These are phyloP conservation scores for Piper longum DNA, from an alignment of 164 flowering plant genomes.

Conservation along the genomic window DNA sequence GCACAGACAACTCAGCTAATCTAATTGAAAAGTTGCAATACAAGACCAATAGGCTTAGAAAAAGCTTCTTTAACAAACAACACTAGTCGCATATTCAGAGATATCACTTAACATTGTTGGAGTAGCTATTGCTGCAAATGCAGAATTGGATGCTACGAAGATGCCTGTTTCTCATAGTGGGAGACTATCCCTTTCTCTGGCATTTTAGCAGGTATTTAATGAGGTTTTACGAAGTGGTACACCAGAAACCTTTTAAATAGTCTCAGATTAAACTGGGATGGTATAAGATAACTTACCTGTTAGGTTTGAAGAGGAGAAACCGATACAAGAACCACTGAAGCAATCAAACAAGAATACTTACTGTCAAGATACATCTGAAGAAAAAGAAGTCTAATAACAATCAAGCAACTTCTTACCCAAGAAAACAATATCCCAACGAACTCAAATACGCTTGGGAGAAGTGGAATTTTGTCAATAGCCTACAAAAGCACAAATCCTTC, in stretches of 20 bases:
- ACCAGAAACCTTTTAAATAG: background rate
- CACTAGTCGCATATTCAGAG: too few species aligned
- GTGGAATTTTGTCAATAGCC: conserved; percentile 80
- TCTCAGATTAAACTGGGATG: background rate
- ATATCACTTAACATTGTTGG: too few species aligned
- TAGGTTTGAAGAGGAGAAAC: conserved; percentile 79
- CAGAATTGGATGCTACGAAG: too few species aligned
- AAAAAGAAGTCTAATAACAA: background rate
- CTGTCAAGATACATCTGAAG: background rate
- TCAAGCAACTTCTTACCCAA: conserved; percentile 31
- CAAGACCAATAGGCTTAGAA: too few species aligned
- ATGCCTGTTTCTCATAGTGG: too few species aligned
- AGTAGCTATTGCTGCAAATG: too few species aligned
- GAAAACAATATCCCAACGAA: conserved; percentile 67
- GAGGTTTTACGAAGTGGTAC: too few species aligned
- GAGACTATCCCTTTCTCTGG: too few species aligned
- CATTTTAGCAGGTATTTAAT: too few species aligned
- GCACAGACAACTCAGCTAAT: too few species aligned
- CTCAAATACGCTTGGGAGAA: conserved; percentile 56
- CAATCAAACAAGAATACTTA: background rate
- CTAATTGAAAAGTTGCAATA: too few species aligned
- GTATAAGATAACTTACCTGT: conserved; percentile 33
- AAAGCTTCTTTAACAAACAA: too few species aligned
- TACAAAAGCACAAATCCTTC: conserved; percentile 7
- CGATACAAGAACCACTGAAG: conserved; percentile 85